These are phyloP conservation scores for Suillus subaureus DNA, from an alignment of 768 basidiomycete species.

Conservation along the genomic window DNA sequence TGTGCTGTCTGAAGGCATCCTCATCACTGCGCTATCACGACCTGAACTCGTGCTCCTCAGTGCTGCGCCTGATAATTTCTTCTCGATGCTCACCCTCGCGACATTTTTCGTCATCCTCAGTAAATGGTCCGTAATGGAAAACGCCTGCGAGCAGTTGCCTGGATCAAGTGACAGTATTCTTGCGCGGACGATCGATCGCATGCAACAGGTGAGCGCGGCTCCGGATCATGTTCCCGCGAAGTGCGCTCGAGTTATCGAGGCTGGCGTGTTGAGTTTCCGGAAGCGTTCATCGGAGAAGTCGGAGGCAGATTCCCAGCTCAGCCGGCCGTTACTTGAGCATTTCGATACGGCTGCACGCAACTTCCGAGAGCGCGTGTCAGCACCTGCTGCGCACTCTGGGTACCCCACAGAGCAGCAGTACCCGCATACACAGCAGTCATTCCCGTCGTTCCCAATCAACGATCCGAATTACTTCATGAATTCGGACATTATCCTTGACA, in stretches of 20 bases:
- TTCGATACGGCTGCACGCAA: constrained; percentile 22
- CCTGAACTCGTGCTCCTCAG: constrained; percentile 38
- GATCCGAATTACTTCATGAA: constrained; percentile 35
- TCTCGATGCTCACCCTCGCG: constrained; percentile 44
- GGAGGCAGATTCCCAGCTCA: constrained; percentile 22
- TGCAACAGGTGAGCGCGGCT: constrained; percentile 37
- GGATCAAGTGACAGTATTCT: constrained; percentile 43
- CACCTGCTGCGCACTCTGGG: constrained; percentile 1
- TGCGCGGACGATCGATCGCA: constrained; percentile 35
- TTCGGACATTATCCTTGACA: constrained; percentile 44
- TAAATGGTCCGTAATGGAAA: constrained; percentile 44
- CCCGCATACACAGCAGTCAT: constrained; percentile 22
- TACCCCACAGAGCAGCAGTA: constrained; percentile 10
- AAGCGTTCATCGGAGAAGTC: constrained; percentile 28
- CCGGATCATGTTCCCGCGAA: constrained; percentile 44
- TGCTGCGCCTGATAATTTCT: constrained; percentile 44
- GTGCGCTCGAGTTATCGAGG: constrained; percentile 43
- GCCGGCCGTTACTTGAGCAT: constrained; percentile 22
- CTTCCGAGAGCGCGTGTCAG: constrained; percentile 17
- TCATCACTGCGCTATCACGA: constrained; percentile 36
- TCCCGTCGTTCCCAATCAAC: constrained; percentile 25
- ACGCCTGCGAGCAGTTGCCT: constrained; percentile 34
- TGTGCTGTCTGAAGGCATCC: constrained; percentile 38
- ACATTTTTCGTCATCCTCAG: constrained; percentile 44
- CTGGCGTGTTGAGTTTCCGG: constrained; percentile 33